Evolutionary conservation across 1,284 basidiomycete species (phyloP), one percentile per base, ranked within the genome.

Genomic region (Sanghuangporus sanghuang): DNA sequence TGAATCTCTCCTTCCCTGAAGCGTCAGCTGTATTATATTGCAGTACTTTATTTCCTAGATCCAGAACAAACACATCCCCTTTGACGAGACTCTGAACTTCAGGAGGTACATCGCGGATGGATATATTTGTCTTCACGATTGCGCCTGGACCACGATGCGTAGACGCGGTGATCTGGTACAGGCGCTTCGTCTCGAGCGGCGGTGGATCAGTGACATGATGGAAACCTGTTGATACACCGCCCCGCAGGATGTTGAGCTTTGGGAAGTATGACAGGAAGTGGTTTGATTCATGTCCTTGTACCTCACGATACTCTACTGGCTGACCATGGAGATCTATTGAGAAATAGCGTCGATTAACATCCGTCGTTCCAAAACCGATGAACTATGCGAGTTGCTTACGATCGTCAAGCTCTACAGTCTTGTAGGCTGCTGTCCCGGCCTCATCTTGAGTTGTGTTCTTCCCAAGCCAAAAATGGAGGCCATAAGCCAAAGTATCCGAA

Each of bases 391-490:
- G 39, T 16, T 8, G 76, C 83, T 63, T 65, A 86, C 85, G 78
- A 68, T 88, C 86, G 64, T 88, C 86, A 2, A 87, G 75, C 69
- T 87, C 86, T 14, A 87, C 85, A 1, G 85, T 84, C 76, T 86
- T 87, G 72, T 85, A 87, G 0, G 85, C 85, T 1, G 85, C 85
- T 5, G 84, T 85, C 2, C 81, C 85, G 14, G 84, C 85, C 69
- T 88, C 85, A 66, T 88, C 85, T 67, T 85, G 82, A 9, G 76
- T 81, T 0, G 85, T 87, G 53, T 84, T 75, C 57, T 77, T 71
- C 2, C 86, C 85, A 3, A 87, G 75, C 86, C 85, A 88, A 71
- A 87, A 87, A 71, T 86, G 85, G 16, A 88, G 75, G 70, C 88
- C 79, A 67, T 84, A 85, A 0, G 79, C 80, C 5, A 87, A 72